Base-by-base conservation (phyloP, 345 rosid species). In the Eucalyptus urophylla region DNA sequence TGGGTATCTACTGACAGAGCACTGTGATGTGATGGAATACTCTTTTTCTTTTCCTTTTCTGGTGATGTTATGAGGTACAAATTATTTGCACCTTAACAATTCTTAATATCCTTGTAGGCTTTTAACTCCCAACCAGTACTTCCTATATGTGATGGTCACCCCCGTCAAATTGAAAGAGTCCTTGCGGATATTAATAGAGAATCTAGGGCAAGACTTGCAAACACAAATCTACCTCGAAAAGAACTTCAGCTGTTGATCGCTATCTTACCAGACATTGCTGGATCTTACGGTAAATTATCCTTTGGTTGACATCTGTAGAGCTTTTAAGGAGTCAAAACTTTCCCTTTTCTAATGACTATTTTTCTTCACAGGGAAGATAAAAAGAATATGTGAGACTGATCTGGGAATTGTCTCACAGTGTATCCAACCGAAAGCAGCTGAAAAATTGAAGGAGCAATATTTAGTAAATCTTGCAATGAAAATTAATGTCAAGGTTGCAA, bases 341-440 rank as follows among this genome's bases (percentile, higher is more conserved):
- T 29, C 60, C 58, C 86, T 43, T 33, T 60, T 14, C 27, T 51
- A 53, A 56, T 85, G n/a, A 21, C 44, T 37, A 45, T 47, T 86
- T 86, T 87, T 16, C 49, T 33, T 65, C 43, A 85, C 88, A 95
- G 97, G 97, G 24, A 93, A 60, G 87, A 95, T 96, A 29, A 96
- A 96, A 90, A 90, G 95, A 86, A 69, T 94, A 8, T 96, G 98
- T 80, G 98, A 96, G 88, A 96, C 97, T 2, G 95, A 95, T 69
- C 49, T 96, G 22, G 99, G 98, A 27, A 94, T 96, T 51, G 95
- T 97, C 47, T 92, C 97, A 4, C 99, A 97, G 62, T 97, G 99
- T 80, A 92, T 95, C 87, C 94, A 93, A 88, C 98, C 99, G 9
- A 89, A 4, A 25, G 89, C 94, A 49, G 96, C 89, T 19, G 1